Conservation (phyloP, 805 yeast species). For the Nakazawaea sp. region DNA sequence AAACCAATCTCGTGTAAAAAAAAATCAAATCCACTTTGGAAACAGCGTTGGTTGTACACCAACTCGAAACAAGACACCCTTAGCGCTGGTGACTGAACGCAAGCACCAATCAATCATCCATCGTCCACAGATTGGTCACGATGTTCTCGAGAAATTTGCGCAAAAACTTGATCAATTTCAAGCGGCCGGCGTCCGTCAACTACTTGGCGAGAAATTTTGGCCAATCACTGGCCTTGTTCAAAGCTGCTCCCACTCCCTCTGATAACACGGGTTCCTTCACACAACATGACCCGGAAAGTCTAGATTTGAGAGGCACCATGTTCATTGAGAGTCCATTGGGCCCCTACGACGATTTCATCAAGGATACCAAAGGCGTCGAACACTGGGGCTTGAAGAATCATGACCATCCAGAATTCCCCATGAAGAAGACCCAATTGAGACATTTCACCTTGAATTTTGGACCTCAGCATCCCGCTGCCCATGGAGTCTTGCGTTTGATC, state of each 20-base stretch:
- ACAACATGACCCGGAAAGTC: not conserved
- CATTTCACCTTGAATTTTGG: conserved; percentile 89
- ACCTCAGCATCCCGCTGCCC: conserved; percentile 94
- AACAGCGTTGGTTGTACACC: no score
- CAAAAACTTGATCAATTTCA: not conserved
- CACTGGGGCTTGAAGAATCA: conserved; percentile 27
- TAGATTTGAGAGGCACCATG: conserved; percentile 13
- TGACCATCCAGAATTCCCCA: conserved; percentile 28
- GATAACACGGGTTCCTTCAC: not conserved
- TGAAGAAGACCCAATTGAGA: conserved; percentile 50
- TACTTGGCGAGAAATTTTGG: not conserved
- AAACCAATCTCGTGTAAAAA: no score
- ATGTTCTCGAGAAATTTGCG: conserved; percentile 5
- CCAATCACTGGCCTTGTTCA: not conserved
- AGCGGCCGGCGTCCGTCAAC: not conserved
- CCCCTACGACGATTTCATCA: conserved; percentile 25
- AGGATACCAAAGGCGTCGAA: conserved; percentile 26
- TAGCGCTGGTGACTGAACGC: no score
- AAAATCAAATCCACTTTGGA: no score
- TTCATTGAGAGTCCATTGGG: conserved; percentile 35
- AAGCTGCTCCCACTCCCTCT: not conserved
- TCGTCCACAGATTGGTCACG: no score
- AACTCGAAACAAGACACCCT: no score
- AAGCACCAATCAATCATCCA: no score
- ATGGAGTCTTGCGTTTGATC: conserved; percentile 83